Conservation (phyloP, 2,329 filamentous ascomycete genomes). For the Penicillium sp. region DNA sequence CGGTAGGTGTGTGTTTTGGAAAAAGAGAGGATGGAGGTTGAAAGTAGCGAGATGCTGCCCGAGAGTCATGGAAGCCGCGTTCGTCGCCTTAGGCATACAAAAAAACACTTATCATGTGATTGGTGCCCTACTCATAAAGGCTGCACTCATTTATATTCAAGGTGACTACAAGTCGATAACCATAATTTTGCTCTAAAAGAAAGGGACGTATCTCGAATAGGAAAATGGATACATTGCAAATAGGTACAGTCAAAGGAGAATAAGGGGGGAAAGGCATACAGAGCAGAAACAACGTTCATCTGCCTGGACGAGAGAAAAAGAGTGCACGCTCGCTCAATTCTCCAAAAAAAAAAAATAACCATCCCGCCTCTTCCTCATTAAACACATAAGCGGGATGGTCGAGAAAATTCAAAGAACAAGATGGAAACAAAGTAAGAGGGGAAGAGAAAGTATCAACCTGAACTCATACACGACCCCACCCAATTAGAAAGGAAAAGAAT, state of each 20-base stretch:
- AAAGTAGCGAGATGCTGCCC: constrained; percentile 3
- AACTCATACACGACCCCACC: constrained; percentile 21
- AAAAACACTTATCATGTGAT: constrained; percentile 1
- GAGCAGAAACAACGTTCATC: constrained; percentile 13
- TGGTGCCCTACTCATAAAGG: not conserved
- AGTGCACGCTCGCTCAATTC: constrained; percentile 27
- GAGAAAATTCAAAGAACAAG: constrained; percentile 8
- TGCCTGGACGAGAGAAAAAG: constrained; percentile 17
- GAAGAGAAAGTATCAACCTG: constrained; percentile 10
- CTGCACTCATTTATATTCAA: not conserved
- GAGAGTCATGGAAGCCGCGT: constrained; percentile 4
- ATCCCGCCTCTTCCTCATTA: constrained; percentile 21
- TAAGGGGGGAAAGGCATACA: constrained; percentile 6
- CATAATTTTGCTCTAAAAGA: not conserved
- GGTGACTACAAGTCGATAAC: not conserved
- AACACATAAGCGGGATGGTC: constrained; percentile 18
- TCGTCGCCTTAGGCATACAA: not conserved
- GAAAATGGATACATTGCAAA: constrained; percentile 16
- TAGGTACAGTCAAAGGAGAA: constrained; percentile 18
- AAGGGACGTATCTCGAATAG: not conserved
- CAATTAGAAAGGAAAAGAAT: constrained; percentile 12
- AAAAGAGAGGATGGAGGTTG: constrained; percentile 1
- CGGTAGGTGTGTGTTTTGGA: constrained; percentile 15
- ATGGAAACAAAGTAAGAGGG: constrained; percentile 3
- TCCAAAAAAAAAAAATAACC: constrained; percentile 15